Conservation (phyloP, 2,329 filamentous ascomycete genomes). For the Helotiales sp. region DNA sequence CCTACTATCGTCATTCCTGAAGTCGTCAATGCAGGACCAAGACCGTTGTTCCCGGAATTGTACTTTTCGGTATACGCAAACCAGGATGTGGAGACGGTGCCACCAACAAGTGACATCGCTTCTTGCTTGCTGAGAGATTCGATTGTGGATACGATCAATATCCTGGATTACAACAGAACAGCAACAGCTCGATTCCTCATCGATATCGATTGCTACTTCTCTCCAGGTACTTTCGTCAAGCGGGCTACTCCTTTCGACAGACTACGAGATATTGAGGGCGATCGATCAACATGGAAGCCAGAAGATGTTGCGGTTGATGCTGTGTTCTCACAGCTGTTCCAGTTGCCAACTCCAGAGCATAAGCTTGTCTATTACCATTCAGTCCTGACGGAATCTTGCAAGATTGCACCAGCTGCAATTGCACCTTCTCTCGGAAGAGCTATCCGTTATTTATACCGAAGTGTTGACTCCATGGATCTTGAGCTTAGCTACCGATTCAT, state of each 20-base stretch:
- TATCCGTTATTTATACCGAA: constrained; percentile 87
- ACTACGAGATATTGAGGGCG: constrained; percentile 66
- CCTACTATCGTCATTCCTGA: constrained; percentile 75
- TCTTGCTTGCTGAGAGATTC: constrained; percentile 83
- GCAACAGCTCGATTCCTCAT: constrained; percentile 85
- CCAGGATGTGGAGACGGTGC: constrained; percentile 88
- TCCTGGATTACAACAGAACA: constrained; percentile 89
- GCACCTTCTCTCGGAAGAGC: constrained; percentile 90
- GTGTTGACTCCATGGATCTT: constrained; percentile 78
- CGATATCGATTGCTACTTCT: constrained; percentile 93
- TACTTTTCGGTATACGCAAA: constrained; percentile 90
- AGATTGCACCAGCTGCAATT: constrained; percentile 93
- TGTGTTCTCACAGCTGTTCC: constrained; percentile 92
- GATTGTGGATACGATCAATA: constrained; percentile 89
- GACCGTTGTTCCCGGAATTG: constrained; percentile 84
- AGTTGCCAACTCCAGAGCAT: constrained; percentile 83
- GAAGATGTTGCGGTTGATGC: constrained; percentile 98
- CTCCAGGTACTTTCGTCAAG: constrained; percentile 86
- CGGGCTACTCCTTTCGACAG: constrained; percentile 91
- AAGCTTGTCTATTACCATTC: constrained; percentile 97
- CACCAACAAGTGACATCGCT: constrained; percentile 71
- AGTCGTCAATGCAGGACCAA: constrained; percentile 71
- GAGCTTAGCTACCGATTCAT: constrained; percentile 86
- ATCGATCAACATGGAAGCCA: constrained; percentile 86
- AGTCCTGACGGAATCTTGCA: constrained; percentile 91